These are phyloP conservation scores for Microsporum ferrugineum DNA, from an alignment of 2,329 filamentous ascomycete species.

Conservation along the genomic window DNA sequence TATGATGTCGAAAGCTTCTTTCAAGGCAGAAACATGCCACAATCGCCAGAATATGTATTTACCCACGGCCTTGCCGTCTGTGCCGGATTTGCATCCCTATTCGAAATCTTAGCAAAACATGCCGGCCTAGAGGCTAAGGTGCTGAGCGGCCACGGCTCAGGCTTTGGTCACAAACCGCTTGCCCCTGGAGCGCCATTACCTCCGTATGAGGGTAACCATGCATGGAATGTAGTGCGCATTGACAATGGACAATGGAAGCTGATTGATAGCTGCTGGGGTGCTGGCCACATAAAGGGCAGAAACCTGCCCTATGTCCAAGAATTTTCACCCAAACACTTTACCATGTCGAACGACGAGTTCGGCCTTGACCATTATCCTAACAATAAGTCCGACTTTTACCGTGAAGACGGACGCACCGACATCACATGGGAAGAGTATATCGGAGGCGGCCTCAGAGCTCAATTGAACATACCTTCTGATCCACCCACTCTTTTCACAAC, in stretches of 20 bases:
- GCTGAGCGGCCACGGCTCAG: slow-evolving; percentile 73
- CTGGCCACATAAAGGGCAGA: slow-evolving; percentile 52
- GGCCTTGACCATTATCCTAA: slow-evolving; percentile 67
- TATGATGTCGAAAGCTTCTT: slow-evolving; percentile 80
- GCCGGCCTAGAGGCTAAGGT: slow-evolving; percentile 70
- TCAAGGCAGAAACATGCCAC: slow-evolving; percentile 52
- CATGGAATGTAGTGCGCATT: slow-evolving; percentile 87
- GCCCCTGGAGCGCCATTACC: slow-evolving; percentile 55
- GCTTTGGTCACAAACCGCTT: slow-evolving; percentile 58
- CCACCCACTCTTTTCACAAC: slow-evolving; percentile 38
- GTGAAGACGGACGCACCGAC: slow-evolving; percentile 52
- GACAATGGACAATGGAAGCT: slow-evolving; percentile 86
- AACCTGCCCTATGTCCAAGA: slow-evolving; percentile 51
- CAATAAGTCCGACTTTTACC: slow-evolving; percentile 55
- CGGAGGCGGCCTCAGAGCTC: slow-evolving; percentile 44
- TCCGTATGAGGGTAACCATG: slow-evolving; percentile 55
- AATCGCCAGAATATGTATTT: slow-evolving; percentile 62
- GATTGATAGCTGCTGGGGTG: slow-evolving; percentile 86
- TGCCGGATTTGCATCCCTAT: slow-evolving; percentile 78
- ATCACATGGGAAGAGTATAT: slow-evolving; percentile 76
- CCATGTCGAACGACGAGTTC: slow-evolving; percentile 64
- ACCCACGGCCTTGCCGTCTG: slow-evolving; percentile 74
- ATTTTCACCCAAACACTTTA: slow-evolving; percentile 55
- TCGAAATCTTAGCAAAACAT: slow-evolving; percentile 62
- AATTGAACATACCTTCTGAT: slow-evolving; percentile 30